A percentile compares a stretch with the other conserved stretches of the same genome.
Evolutionary conservation across 2,329 filamentous ascomycete species (phyloP).

Genomic region (Ceratocystis cacaofunesta): DNA sequence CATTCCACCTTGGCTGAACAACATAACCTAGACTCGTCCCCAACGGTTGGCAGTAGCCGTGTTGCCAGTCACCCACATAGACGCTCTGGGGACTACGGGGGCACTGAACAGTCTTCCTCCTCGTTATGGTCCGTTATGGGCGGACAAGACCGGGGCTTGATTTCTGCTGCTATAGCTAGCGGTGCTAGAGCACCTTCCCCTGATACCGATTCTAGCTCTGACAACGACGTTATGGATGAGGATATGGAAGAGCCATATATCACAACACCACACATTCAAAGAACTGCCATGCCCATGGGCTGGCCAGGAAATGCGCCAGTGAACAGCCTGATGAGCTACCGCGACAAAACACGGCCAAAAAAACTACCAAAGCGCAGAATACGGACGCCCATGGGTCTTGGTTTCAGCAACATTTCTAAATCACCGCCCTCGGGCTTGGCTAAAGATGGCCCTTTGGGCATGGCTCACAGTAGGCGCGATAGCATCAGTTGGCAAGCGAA

Average conservation of each 20-base stretch:
- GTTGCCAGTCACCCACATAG: conserved; percentile 42
- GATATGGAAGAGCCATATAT: conserved; percentile 68
- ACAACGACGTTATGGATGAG: conserved; percentile 56
- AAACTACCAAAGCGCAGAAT: conserved; percentile 46
- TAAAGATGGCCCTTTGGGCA: conserved; percentile 24
- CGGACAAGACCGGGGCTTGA: conserved; percentile 51
- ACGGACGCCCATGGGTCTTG: conserved; percentile 34
- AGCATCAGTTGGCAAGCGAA: conserved; percentile 85
- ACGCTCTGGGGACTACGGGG: conserved; percentile 33
- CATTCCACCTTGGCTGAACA: conserved; percentile 86
- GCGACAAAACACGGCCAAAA: conserved; percentile 59
- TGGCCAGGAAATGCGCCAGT: conserved; percentile 49
- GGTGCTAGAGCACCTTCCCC: conserved; percentile 52
- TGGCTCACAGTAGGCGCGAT: conserved; percentile 52
- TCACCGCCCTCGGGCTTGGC: conserved; percentile 50
- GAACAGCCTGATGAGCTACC: conserved; percentile 62
- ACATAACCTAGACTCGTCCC: conserved; percentile 79
- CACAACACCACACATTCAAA: conserved; percentile 53
- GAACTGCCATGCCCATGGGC: conserved; percentile 5
- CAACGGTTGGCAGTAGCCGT: conserved; percentile 52
- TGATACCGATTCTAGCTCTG: conserved; percentile 60
- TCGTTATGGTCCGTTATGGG: conserved; percentile 58
- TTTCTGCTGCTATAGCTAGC: conserved; percentile 68
- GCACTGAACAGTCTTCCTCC: conserved; percentile 50
- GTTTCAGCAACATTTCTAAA: conserved; percentile 42